phyloP scores from a whole-genome alignment of 805 yeast species.

The Candida dajiaensis region DNA sequence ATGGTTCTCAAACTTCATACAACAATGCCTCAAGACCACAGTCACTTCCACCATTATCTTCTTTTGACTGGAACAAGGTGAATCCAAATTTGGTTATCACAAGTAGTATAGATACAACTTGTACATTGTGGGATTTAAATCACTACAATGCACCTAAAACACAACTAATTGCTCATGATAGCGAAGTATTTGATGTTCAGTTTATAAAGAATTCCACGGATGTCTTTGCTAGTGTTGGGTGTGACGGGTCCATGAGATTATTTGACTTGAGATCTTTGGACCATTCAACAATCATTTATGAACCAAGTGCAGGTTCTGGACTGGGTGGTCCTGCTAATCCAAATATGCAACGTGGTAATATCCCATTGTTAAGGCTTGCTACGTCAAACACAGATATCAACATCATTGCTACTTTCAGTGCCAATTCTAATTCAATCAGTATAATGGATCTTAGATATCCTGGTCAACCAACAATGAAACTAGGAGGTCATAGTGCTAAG shows the following conservation, averaged over 20 bases:
- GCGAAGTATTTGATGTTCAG: constrained; percentile 89
- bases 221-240: constrained; percentile 88
- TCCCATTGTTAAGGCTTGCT: constrained; percentile 62
- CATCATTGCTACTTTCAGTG: constrained; percentile 76
- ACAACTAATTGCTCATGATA: constrained; percentile 93
- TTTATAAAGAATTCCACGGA: constrained; percentile 69
- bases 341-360: constrained; percentile 4
- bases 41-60: constrained; percentile 78
- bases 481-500: constrained; percentile 62
- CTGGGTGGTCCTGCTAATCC: constrained; percentile 7
- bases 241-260: constrained; percentile 90
- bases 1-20: constrained; percentile 37
- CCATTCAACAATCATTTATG: constrained; percentile 92
- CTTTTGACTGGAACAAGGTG: constrained; percentile 85
- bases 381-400: constrained; percentile 79
- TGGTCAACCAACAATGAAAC: constrained; percentile 66
- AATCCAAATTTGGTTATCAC: constrained; percentile 73
- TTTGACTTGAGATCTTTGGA: constrained; percentile 87
- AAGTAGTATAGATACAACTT: constrained; percentile 90
- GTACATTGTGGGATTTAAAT: constrained; percentile 89
- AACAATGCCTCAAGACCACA: constrained; percentile 28
- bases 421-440: constrained; percentile 56
- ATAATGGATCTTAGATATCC: constrained; percentile 85
- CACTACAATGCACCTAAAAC: constrained; percentile 70
- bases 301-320: constrained; percentile 40